A percentile compares a stretch with the other conserved stretches of the same genome.
These are phyloP conservation scores for Coelastrella sp. DNA, from an alignment of 139 green algal genomes.

Conservation along the genomic window DNA sequence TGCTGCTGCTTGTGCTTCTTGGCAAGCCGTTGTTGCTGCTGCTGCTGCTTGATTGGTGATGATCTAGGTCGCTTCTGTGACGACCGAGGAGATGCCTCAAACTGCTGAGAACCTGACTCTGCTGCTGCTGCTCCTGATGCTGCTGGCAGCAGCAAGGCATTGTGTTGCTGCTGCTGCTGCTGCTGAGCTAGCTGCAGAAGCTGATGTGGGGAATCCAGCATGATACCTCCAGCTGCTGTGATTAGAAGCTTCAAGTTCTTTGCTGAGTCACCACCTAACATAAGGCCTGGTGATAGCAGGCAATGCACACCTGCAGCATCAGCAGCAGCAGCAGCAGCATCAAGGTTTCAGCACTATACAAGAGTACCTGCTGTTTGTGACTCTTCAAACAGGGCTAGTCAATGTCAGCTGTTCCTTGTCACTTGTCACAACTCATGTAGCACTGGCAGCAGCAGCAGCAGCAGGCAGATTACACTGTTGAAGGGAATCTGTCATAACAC, in stretches of 20 bases:
- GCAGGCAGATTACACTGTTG: too few relatives aligned
- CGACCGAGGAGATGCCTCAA: too few relatives aligned
- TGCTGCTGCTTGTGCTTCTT: not conserved
- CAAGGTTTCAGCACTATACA: not conserved
- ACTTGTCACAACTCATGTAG: too few relatives aligned
- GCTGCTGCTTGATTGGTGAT: too few relatives aligned
- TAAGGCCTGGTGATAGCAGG: constrained; percentile 9
- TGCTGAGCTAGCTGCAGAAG: constrained; percentile 16
- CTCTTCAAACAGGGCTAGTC: too few relatives aligned
- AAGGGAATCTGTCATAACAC: too few relatives aligned
- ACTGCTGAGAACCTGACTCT: too few relatives aligned
- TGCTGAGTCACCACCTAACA: not conserved
- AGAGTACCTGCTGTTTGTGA: not conserved
- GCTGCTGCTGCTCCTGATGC: constrained; percentile 2
- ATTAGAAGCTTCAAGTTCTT: not conserved
- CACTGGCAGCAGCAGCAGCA: too few relatives aligned
- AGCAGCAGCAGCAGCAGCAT: not conserved
- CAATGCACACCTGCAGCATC: constrained; percentile 21
- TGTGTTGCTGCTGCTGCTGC: not conserved
- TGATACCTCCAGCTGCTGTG: not conserved
- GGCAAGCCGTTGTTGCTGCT: not conserved
- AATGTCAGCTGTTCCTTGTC: too few relatives aligned
- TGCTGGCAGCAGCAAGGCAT: not conserved
- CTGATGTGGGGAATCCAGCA: constrained; percentile 23
- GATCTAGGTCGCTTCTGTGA: too few relatives aligned